Base-by-base conservation (phyloP, 208 protist species). In the Novymonas esmeraldas region DNA sequence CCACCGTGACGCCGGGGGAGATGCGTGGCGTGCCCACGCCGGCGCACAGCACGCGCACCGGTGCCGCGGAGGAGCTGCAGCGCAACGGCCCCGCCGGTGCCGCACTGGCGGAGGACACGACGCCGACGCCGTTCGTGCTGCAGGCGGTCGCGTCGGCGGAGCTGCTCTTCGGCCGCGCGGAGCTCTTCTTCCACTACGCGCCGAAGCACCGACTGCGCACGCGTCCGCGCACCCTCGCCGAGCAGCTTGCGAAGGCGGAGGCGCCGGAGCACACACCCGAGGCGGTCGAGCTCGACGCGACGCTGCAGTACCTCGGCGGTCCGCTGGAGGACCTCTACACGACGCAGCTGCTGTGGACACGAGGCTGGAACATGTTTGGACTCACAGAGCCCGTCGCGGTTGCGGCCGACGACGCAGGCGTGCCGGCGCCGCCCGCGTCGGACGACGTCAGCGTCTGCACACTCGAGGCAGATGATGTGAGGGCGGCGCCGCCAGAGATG, bases 281-380 rank as follows among this genome's bases (percentile, higher is more conserved):
- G 54, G n/a, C 70, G 1, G 57, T 77, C 2, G 45, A n/a, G 26
- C 60, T 88, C 6, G 82, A 88, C 39, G 64, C 82, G 18, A 73
- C 66, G 22, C 55, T 85, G 26, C 67, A 72, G 60, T 78, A 71
- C 41, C 34, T 88, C 14, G 71, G 64, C 13, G 28, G 49, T 24
- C 79, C 61, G n/a, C 62, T 74, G 28, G 60, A 76, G 45, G 64
- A 80, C 31, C 22, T 79, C 18, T 65, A 82, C 42, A 49, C 80
- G 10, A 84, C 72, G 29, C 58, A 70, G 4, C 69, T 70, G 45
- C 56, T 88, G 22, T 88, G 82, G 82, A 83, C 76, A 31, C 54
- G 78, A 48, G 83, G 83, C 16, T 84, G 76, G 75, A 80, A 89
- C 52, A 51, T 85, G 1, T 84, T 85, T 66, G 67, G 73, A 9